Evolutionary conservation across 1,139 yeast species (phyloP).

Genomic region (Hyphopichia fennica): DNA sequence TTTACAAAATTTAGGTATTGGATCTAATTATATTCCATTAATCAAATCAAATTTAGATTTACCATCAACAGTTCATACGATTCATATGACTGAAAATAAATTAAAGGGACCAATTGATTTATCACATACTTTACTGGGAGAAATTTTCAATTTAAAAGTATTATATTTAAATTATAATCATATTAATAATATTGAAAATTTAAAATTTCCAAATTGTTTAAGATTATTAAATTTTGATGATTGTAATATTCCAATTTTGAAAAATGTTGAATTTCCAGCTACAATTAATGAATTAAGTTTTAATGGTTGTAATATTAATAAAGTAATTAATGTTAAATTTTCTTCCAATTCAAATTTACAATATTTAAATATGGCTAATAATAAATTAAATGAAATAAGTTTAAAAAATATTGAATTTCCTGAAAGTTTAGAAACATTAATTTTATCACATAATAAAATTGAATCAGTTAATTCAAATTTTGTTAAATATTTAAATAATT

Average conservation of each 20-base stretch:
- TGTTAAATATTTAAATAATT: slow-evolving; percentile 8
- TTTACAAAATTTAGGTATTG: slow-evolving; percentile 20
- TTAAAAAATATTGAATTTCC: slow-evolving; percentile 10
- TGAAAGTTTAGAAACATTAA: slow-evolving; percentile 8
- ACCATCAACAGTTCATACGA: slow-evolving; percentile 15
- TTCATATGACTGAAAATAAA: slow-evolving; percentile 25
- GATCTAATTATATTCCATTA: slow-evolving; percentile 17
- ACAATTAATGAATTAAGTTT: slow-evolving; percentile 20
- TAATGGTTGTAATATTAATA: slow-evolving; percentile 18
- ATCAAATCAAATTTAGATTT: slow-evolving; percentile 10
- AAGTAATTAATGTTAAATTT: slow-evolving; percentile 14
- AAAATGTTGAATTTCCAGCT: slow-evolving; percentile 11
- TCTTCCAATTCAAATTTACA: slow-evolving; percentile 10
- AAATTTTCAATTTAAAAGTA: slow-evolving; percentile 14
- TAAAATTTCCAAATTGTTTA: slow-evolving; percentile 16
- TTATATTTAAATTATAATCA: slow-evolving; percentile 20
- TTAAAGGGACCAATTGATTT: slow-evolving; percentile 16
- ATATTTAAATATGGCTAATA: slow-evolving; percentile 14
- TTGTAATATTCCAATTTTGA: slow-evolving; percentile 13
- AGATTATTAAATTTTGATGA: slow-evolving; percentile 22
- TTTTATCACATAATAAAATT: slow-evolving; percentile 11
- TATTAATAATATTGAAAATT: slow-evolving; percentile 11
- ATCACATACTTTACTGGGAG: slow-evolving; percentile 13
- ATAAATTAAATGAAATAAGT: slow-evolving; percentile 9
- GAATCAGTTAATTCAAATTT: slow-evolving; percentile 4